Evolutionary conservation across 768 basidiomycete genomes (phyloP).

Genomic region (Mycena albidolilacea): DNA sequence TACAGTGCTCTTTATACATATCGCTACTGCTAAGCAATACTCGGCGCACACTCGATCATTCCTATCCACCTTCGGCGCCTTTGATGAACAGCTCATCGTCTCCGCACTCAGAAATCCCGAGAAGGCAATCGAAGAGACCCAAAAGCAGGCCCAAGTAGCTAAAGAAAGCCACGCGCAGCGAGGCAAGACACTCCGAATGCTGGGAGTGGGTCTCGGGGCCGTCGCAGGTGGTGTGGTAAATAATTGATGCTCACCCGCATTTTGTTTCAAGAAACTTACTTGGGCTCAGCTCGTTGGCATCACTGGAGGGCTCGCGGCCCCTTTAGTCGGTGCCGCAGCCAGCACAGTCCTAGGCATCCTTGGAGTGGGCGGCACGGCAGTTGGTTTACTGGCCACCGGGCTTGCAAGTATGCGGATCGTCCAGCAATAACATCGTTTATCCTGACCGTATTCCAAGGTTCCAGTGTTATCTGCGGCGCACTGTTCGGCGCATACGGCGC

Average conservation of each 20-base stretch:
- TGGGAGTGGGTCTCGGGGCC: slow-evolving; percentile 67
- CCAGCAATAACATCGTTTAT: background rate
- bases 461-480: slow-evolving; percentile 69
- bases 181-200: slow-evolving; percentile 57
- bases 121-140: slow-evolving; percentile 59
- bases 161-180: slow-evolving; percentile 58
- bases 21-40: slow-evolving; percentile 63
- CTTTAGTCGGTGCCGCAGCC: slow-evolving; percentile 69
- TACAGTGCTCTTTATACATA: slow-evolving; percentile 65
- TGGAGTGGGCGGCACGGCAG: slow-evolving; percentile 68
- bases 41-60: slow-evolving; percentile 67
- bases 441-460: slow-evolving; percentile 47
- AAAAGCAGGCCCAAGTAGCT: slow-evolving; percentile 57
- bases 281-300: slow-evolving; percentile 59
- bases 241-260: background rate
- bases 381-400: slow-evolving; percentile 65
- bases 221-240: slow-evolving; percentile 64
- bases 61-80: slow-evolving; percentile 53
- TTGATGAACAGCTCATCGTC: slow-evolving; percentile 63
- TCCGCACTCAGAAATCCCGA: slow-evolving; percentile 66
- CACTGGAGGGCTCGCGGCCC: slow-evolving; percentile 73
- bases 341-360: slow-evolving; percentile 64
- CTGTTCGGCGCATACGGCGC: slow-evolving; percentile 73
- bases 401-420: slow-evolving; percentile 51
- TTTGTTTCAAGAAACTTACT: background rate